Conservation (phyloP, 345 rosid genomes). For the Populus euphratica region DNA sequence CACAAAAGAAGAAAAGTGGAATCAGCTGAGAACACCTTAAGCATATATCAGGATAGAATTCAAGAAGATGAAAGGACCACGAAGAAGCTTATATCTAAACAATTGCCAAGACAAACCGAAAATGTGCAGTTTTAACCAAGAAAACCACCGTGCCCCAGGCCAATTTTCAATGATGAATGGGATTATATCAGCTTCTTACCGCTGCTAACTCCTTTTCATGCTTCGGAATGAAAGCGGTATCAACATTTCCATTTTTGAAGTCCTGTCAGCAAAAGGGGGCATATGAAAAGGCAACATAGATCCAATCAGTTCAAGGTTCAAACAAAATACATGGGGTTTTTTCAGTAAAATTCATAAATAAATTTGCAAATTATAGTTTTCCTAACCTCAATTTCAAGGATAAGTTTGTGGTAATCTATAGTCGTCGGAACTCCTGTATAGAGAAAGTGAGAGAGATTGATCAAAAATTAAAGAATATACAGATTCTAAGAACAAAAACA, state of each 20-base stretch:
- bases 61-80: background rate
- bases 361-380: slow-evolving; percentile 7
- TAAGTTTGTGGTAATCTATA: slow-evolving; percentile 89
- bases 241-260: slow-evolving; percentile 90
- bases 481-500: background rate
- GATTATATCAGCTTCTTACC: slow-evolving; percentile 41
- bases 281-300: slow-evolving; percentile 9
- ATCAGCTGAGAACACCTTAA: background rate
- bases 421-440: slow-evolving; percentile 91
- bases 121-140: background rate
- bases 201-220: slow-evolving; percentile 84
- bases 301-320: background rate
- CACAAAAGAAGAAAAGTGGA: background rate
- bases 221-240: slow-evolving; percentile 95
- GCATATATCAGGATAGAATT: background rate
- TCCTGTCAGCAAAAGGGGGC: slow-evolving; percentile 47
- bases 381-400: slow-evolving; percentile 88
- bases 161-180: background rate
- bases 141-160: background rate
- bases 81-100: background rate
- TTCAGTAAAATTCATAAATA: background rate
- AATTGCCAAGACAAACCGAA: background rate
- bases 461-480: background rate
- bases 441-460: slow-evolving; percentile 8
- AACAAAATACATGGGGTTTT: background rate